Percentiles rank a stretch among this genome's conserved stretches.
Conservation (phyloP, 805 yeast species). For the Hanseniaspora lindneri region DNA sequence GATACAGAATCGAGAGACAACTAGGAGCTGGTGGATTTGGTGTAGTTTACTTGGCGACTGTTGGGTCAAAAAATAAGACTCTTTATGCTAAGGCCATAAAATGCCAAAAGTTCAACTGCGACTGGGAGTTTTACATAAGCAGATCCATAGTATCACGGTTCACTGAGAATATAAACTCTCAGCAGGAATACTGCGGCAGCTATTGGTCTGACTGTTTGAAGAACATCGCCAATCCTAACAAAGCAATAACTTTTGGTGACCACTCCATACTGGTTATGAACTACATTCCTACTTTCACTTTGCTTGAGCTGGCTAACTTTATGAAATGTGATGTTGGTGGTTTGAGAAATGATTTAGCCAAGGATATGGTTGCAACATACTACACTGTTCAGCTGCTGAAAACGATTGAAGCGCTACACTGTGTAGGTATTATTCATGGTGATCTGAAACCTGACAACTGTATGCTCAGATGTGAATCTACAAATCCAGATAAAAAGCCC, state of each 20-base stretch:
- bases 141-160: constrained; percentile 41
- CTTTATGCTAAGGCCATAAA: constrained; percentile 57
- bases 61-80: constrained; percentile 31
- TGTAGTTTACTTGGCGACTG: constrained; percentile 48
- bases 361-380: constrained; percentile 53
- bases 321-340: constrained; percentile 28
- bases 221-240: constrained; percentile 23
- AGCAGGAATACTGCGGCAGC: not conserved
- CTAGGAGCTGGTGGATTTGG: constrained; percentile 79
- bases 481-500: constrained; percentile 10
- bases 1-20: constrained; percentile 23
- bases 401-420: constrained; percentile 51
- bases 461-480: constrained; percentile 40
- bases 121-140: constrained; percentile 75
- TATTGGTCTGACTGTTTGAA: constrained; percentile 17
- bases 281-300: constrained; percentile 57
- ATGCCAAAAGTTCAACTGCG: constrained; percentile 52
- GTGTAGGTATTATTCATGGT: constrained; percentile 62
- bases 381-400: constrained; percentile 54
- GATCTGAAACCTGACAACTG: constrained; percentile 80
- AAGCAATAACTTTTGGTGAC: constrained; percentile 37
- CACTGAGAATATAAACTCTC: constrained; percentile 13
- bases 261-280: constrained; percentile 59
- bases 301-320: constrained; percentile 53
- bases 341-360: constrained; percentile 29